Evolutionary conservation across 257 asterid genomes (phyloP).

Genomic region (Eucommia ulmoides): DNA sequence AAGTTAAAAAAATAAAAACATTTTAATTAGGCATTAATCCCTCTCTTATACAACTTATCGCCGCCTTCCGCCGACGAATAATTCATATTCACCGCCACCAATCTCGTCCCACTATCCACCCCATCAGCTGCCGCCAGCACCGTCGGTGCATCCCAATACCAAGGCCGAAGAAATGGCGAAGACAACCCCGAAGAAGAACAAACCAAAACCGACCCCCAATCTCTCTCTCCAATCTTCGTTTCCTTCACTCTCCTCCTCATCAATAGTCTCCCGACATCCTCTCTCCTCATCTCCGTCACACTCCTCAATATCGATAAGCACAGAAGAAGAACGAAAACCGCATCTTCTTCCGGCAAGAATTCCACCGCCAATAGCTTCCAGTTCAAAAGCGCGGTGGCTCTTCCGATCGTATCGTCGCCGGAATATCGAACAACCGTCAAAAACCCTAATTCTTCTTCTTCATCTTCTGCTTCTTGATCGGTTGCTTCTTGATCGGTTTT

Average conservation of each 20-base stretch:
- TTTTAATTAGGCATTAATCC: constrained; percentile 32
- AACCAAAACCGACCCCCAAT: constrained; percentile 79
- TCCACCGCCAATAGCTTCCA: constrained; percentile 69
- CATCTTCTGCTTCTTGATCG: constrained; percentile 9
- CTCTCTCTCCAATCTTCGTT: constrained; percentile 57
- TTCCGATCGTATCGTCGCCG: constrained; percentile 55
- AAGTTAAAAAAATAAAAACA: neutral
- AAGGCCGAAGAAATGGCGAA: constrained; percentile 50
- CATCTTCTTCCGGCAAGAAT: constrained; percentile 74
- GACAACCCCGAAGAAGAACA: constrained; percentile 15
- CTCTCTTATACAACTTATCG: constrained; percentile 48
- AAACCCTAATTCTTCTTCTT: constrained; percentile 43
- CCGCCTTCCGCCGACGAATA: constrained; percentile 79
- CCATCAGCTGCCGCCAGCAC: constrained; percentile 35
- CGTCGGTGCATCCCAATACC: constrained; percentile 63
- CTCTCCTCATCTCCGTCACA: constrained; percentile 47
- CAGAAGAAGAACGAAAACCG: constrained; percentile 52
- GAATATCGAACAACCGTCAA: constrained; percentile 56
- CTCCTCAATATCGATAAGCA: constrained; percentile 52
- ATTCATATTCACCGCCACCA: constrained; percentile 16
- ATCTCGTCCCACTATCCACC: constrained; percentile 21
- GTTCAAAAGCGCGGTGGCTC: constrained; percentile 82
- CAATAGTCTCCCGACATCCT: constrained; percentile 55
- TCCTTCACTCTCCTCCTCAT: constrained; percentile 60
- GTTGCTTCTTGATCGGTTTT: constrained; percentile 9